A percentile compares a stretch with the other conserved stretches of the same genome.
Conservation (phyloP, 495 filamentous ascomycete species). For the Tuber melanosporum region DNA sequence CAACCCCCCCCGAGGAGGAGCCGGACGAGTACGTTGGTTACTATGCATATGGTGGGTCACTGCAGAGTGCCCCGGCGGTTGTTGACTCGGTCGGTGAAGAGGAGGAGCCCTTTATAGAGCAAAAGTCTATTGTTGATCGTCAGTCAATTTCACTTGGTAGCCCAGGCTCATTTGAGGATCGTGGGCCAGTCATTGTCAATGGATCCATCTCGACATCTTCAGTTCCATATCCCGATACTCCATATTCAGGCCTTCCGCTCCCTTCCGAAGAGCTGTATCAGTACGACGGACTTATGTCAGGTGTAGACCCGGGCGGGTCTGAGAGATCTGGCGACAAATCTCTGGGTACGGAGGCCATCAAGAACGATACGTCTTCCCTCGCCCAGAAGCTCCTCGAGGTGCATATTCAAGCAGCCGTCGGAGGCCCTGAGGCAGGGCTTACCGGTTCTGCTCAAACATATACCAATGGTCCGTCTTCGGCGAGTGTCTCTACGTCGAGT, state of each 20-base stretch:
- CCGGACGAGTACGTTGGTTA: slow-evolving; percentile 60
- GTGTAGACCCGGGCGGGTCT: slow-evolving; percentile 17
- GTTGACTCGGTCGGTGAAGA: slow-evolving; percentile 42
- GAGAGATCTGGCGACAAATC: slow-evolving; percentile 21
- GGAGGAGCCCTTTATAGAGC: slow-evolving; percentile 42
- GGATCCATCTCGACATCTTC: slow-evolving; percentile 38
- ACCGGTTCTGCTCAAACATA: slow-evolving; percentile 16
- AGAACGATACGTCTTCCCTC: slow-evolving; percentile 18
- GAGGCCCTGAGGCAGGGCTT: slow-evolving; percentile 14
- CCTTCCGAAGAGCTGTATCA: slow-evolving; percentile 29
- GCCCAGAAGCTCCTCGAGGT: slow-evolving; percentile 39
- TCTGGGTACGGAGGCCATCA: slow-evolving; percentile 12
- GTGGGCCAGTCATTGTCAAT: slow-evolving; percentile 40
- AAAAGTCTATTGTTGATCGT: slow-evolving; percentile 40
- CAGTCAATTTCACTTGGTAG: slow-evolving; percentile 42
- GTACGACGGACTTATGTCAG: slow-evolving; percentile 24
- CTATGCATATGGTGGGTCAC: slow-evolving; percentile 54
- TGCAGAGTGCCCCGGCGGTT: slow-evolving; percentile 45
- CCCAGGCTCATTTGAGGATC: slow-evolving; percentile 26
- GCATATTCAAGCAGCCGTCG: slow-evolving; percentile 34
- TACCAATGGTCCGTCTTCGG: slow-evolving; percentile 9
- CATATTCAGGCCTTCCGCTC: slow-evolving; percentile 26
- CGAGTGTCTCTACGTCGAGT: slow-evolving; percentile 17
- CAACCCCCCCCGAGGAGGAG: slow-evolving; percentile 48
- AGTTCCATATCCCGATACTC: slow-evolving; percentile 19